phyloP scores from a whole-genome alignment of 495 filamentous ascomycete species.

The Entonaema liquescens region DNA sequence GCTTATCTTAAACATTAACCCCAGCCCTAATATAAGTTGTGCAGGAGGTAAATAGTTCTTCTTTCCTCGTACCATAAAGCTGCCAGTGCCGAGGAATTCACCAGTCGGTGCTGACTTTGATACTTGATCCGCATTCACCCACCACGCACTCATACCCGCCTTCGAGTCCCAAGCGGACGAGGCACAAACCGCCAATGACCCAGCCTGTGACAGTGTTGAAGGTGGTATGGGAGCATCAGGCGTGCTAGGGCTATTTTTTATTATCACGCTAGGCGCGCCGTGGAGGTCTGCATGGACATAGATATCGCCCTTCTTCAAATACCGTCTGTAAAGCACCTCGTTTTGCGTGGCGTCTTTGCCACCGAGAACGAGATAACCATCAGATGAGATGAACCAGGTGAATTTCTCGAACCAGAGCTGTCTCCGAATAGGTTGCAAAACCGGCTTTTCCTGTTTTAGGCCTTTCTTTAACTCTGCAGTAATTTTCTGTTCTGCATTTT shows the following conservation, averaged over 20 bases:
- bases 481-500: conserved; percentile 89
- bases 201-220: conserved; percentile 89
- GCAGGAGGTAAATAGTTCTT: conserved; percentile 92
- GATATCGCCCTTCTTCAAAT: conserved; percentile 87
- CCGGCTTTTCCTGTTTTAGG: conserved; percentile 89
- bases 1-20: conserved; percentile 85
- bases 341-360: conserved; percentile 90
- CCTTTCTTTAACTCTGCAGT: conserved; percentile 82
- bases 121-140: conserved; percentile 88
- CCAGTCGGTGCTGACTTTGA: conserved; percentile 80
- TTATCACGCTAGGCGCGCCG: conserved; percentile 81
- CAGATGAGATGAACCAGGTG: conserved; percentile 91
- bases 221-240: conserved; percentile 88
- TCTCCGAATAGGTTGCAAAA: conserved; percentile 81
- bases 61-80: conserved; percentile 81
- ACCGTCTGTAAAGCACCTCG: conserved; percentile 85
- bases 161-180: conserved; percentile 96
- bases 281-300: conserved; percentile 92
- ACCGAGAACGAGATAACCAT: conserved; percentile 90
- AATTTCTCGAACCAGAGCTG: conserved; percentile 98
- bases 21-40: conserved; percentile 86
- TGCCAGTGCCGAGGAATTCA: conserved; percentile 79
- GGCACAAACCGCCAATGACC: conserved; percentile 80
- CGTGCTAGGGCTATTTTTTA: conserved; percentile 81
- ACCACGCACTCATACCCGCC: conserved; percentile 93